Percentiles rank a stretch among this genome's conserved stretches.
Conservation (phyloP, 192 early-diverging fungal species). For the Jimgerdemannia flammicorona region DNA sequence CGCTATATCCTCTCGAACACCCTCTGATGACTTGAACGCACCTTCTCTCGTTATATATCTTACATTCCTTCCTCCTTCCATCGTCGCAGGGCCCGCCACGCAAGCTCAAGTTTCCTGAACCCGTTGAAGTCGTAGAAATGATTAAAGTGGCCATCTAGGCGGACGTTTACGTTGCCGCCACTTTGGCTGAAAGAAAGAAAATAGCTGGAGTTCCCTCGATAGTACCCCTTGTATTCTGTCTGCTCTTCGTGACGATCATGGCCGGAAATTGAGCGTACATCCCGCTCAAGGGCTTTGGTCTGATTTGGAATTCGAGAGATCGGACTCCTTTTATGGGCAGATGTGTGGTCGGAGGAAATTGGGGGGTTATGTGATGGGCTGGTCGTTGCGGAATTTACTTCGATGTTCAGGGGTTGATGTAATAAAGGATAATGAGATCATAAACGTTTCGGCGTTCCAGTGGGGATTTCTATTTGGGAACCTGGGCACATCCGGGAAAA, state of each 20-base stretch:
- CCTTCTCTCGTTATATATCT: too few relatives aligned
- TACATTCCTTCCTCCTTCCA: neutral
- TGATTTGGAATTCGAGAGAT: neutral
- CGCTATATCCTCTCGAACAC: too few relatives aligned
- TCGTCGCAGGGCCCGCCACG: neutral
- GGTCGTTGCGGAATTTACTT: too few relatives aligned
- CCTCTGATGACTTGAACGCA: too few relatives aligned
- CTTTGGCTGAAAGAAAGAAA: neutral
- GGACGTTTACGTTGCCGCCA: neutral
- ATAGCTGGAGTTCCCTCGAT: neutral
- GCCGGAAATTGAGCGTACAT: neutral
- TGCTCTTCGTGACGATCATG: neutral
- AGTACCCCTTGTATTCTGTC: neutral
- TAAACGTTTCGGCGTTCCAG: too few relatives aligned
- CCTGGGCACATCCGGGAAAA: too few relatives aligned
- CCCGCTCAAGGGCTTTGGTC: neutral
- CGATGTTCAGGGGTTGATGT: too few relatives aligned
- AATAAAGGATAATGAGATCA: too few relatives aligned
- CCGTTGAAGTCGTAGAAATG: neutral
- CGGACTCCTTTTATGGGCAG: too few relatives aligned
- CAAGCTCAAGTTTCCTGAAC: constrained; percentile 5
- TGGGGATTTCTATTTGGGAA: too few relatives aligned
- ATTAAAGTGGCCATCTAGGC: neutral
- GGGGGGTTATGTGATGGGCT: too few relatives aligned
- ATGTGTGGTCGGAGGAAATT: too few relatives aligned